Evolutionary conservation across 2,329 filamentous ascomycete species (phyloP), one percentile per base, ranked within the genome.

Genomic region (Cordyceps javanica): DNA sequence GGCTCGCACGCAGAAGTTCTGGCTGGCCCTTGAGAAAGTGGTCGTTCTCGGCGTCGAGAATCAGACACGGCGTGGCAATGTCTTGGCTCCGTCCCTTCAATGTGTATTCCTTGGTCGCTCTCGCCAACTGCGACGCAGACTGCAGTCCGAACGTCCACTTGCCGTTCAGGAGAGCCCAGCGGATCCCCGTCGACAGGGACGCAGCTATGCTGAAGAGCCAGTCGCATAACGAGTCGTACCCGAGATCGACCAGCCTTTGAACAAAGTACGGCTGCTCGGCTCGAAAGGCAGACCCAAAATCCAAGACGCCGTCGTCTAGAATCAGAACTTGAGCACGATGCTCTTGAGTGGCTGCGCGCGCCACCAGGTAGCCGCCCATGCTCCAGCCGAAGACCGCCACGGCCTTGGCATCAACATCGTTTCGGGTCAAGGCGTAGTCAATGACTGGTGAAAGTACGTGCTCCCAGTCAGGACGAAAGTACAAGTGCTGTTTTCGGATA

Each of bases 351-450:
- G 16, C 54, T 1, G 38, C 54, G 14, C 54, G 41, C n/a, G 54
- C 54, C 11, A 56, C 54, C n/a, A 56, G 32, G 25, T 56, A 56
- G 16, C 54, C 54, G 44, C 54, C 54, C 41, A 56, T 38, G 54
- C 54, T 56, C 41, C 41, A 48, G 32, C 54, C 54, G 34, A 48
- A 49, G 25, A 56, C 13, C 16, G 23, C 44, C 14, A 56, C 6
- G 30, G 9, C 3, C 11, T 16, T 34, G 21, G 23, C 42, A 7
- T 56, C 54, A 21, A 56, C 42, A 5, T 48, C 41, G 10, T 6
- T 4, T 7, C 44, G 54, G 19, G 32, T 26, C 13, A 50, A 14
- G 44, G 32, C 41, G 23, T 48, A 49, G 44, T 56, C 54, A 19
- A 56, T 6, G 23, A 56, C 42, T 7, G 54, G 54, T 5, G 54